phyloP scores from a whole-genome alignment of 441 rosid species.

The Erodium texanum region DNA sequence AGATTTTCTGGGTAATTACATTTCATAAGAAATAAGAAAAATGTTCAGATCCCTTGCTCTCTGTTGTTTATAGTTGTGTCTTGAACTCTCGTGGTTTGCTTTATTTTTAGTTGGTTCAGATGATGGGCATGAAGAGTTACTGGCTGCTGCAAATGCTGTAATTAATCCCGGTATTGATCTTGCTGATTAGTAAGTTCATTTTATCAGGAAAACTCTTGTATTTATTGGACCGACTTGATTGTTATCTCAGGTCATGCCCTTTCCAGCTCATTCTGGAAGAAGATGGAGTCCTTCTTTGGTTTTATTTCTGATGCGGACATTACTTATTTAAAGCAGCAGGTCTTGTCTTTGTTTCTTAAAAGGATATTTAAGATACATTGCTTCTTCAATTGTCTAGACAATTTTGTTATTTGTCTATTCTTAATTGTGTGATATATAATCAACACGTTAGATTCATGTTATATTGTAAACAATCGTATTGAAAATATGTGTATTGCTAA shows the following conservation, averaged over 20 bases:
- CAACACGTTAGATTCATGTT: not conserved
- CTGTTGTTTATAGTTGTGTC: constrained; percentile 7
- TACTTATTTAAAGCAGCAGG: constrained; percentile 66
- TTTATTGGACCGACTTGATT: constrained; percentile 25
- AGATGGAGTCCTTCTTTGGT: constrained; percentile 72
- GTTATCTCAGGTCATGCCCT: constrained; percentile 47
- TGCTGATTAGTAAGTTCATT: constrained; percentile 9
- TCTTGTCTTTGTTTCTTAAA: constrained; percentile 1
- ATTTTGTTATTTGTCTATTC: not conserved
- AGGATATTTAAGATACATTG: not conserved
- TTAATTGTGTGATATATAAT: not conserved
- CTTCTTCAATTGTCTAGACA: not conserved
- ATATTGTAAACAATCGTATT: not conserved
- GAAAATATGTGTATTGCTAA: not conserved
- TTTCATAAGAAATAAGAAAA: constrained; percentile 18
- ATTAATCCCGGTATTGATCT: constrained; percentile 44
- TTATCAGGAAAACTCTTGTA: constrained; percentile 9
- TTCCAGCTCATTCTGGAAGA: constrained; percentile 68
- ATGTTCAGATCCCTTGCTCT: not conserved
- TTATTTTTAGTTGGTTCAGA: constrained; percentile 66
- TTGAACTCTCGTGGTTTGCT: constrained; percentile 22
- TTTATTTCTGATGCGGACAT: constrained; percentile 64
- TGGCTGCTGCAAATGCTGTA: constrained; percentile 84
- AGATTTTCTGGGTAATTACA: constrained; percentile 76
- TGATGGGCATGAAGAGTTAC: constrained; percentile 84